Evolutionary conservation across 495 filamentous ascomycete genomes (phyloP).

Genomic region (Podospora sp.): DNA sequence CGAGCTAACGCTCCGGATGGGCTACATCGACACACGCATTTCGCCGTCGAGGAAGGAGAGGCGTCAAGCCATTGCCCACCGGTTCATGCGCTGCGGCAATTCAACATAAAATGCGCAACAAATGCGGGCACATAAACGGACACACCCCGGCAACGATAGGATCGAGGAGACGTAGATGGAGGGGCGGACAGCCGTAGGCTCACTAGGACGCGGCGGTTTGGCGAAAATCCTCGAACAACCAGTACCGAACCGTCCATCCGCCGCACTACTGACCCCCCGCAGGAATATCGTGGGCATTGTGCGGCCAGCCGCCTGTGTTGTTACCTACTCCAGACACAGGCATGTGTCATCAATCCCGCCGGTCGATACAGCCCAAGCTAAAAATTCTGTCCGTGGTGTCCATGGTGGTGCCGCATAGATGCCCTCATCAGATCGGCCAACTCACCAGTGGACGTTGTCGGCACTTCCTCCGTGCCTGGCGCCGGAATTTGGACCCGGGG

Average conservation of each 20-base stretch:
- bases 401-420: not conserved
- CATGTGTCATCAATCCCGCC: not conserved
- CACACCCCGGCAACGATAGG: not conserved
- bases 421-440: not conserved
- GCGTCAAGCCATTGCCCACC: conserved; percentile 2
- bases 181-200: not conserved
- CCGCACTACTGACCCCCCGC: not conserved
- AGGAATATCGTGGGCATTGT: not conserved
- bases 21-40: not conserved
- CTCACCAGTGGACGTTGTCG: not conserved
- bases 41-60: no score
- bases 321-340: not conserved
- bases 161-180: not conserved
- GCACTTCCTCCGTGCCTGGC: not conserved
- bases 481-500: not conserved
- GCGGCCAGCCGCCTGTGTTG: not conserved
- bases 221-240: not conserved
- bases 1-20: not conserved
- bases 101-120: conserved; percentile 16
- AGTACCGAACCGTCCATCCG: not conserved
- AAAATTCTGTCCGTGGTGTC: not conserved
- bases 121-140: not conserved
- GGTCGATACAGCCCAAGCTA: not conserved
- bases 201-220: not conserved
- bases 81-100: conserved; percentile 26